phyloP scores from a whole-genome alignment of 202 grass and related monocot genomes.

The Bolboschoenoplectus hybrid region DNA sequence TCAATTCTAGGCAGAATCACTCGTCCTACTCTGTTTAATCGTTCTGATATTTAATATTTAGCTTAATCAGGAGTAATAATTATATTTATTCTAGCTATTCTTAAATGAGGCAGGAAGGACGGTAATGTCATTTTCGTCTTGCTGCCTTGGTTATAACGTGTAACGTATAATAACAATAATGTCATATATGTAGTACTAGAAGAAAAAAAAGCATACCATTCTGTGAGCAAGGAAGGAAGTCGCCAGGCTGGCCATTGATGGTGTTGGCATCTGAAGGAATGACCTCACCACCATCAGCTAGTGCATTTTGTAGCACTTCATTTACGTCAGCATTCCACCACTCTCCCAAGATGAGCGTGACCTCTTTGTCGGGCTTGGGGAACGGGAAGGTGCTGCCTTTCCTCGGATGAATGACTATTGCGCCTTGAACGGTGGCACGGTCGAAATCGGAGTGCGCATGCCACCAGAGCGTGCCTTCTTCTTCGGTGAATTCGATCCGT shows the following conservation, averaged over 20 bases:
- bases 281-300: conserved; percentile 34
- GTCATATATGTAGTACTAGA: neutral
- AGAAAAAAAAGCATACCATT: neutral
- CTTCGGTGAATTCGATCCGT: conserved; percentile 46
- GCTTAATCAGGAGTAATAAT: too few relatives aligned
- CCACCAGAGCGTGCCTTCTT: conserved; percentile 77
- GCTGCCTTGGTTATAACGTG: too few relatives aligned
- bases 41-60: too few relatives aligned
- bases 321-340: conserved; percentile 59
- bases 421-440: conserved; percentile 59
- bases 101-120: too few relatives aligned
- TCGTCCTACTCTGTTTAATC: too few relatives aligned
- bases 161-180: too few relatives aligned
- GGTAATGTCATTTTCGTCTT: too few relatives aligned
- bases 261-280: conserved; percentile 55
- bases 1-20: too few relatives aligned
- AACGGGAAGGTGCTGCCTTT: conserved; percentile 46
- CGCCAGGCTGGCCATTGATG: conserved; percentile 73
- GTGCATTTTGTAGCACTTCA: conserved; percentile 29
- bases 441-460: conserved; percentile 67
- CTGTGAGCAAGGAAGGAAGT: conserved; percentile 59
- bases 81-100: too few relatives aligned
- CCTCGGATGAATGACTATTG: conserved; percentile 63
- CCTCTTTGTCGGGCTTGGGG: conserved; percentile 54
- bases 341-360: conserved; percentile 68